Evolutionary conservation across 2,329 filamentous ascomycete genomes (phyloP).

Genomic region (Ustulina deusta): DNA sequence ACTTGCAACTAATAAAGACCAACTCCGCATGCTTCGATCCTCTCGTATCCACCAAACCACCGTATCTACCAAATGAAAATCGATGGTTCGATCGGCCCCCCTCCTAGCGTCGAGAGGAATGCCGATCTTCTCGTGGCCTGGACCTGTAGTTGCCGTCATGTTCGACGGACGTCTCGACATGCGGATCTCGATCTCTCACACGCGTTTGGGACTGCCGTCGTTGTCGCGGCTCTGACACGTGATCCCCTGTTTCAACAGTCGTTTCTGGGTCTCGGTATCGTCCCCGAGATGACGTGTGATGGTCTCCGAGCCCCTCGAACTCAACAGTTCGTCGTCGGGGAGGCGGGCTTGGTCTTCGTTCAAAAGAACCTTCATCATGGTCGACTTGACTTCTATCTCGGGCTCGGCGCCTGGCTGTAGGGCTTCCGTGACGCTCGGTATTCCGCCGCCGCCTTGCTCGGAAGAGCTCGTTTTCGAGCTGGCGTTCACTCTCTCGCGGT

Average conservation of each 20-base stretch:
- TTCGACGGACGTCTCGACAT: background rate
- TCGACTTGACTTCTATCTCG: background rate
- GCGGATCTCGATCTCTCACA: background rate
- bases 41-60: no score
- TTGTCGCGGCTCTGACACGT: background rate
- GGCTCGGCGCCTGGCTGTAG: background rate
- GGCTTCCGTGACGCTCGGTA: background rate
- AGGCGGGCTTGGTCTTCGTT: slow-evolving; percentile 6
- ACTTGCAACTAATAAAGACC: no score
- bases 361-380: background rate
- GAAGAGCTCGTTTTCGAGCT: background rate
- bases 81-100: no score
- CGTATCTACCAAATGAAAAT: no score
- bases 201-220: background rate
- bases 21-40: no score
- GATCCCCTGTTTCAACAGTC: background rate
- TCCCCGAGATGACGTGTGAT: background rate
- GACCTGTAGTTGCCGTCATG: background rate
- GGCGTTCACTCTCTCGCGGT: no score
- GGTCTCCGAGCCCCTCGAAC: slow-evolving; percentile 7
- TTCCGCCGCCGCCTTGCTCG: background rate
- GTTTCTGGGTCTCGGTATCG: background rate
- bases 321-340: slow-evolving; percentile 15
- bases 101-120: background rate
- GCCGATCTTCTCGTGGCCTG: background rate